phyloP scores from a whole-genome alignment of 139 green algal species.

The Zygnema circumcarinatum region DNA sequence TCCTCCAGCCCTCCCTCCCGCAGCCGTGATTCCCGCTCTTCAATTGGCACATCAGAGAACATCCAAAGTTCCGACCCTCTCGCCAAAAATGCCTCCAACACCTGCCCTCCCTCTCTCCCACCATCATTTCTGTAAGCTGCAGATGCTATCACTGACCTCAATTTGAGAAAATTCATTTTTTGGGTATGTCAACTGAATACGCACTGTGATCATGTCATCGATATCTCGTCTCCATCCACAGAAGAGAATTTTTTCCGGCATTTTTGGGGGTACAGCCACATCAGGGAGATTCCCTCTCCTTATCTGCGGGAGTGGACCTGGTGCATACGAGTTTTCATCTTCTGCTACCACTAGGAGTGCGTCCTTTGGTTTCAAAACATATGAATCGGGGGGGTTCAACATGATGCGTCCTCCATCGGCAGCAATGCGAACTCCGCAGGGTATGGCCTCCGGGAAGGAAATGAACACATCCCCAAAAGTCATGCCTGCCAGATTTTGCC shows the following conservation, averaged over 20 bases:
- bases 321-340: constrained; percentile 71
- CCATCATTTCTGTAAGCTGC: neutral
- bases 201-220: constrained; percentile 67
- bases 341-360: constrained; percentile 70
- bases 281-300: constrained; percentile 4
- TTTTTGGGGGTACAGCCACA: constrained; percentile 33
- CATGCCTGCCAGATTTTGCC: constrained; percentile 61
- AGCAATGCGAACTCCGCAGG: constrained; percentile 46
- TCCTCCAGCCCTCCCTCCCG: constrained; percentile 54
- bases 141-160: neutral
- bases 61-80: constrained; percentile 66
- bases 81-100: constrained; percentile 68
- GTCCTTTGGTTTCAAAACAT: constrained; percentile 61
- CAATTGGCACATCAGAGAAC: constrained; percentile 64
- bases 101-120: constrained; percentile 17
- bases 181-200: neutral
- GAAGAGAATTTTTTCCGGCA: constrained; percentile 70
- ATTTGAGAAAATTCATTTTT: neutral
- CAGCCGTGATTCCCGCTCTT: constrained; percentile 56
- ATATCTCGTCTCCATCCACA: constrained; percentile 71
- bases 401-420: constrained; percentile 12
- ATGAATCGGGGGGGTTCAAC: constrained; percentile 64
- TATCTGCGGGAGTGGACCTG: constrained; percentile 22
- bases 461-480: constrained; percentile 63
- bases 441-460: constrained; percentile 65